phyloP scores from a whole-genome alignment of 1,284 basidiomycete genomes.

The Cryptococcus sp. region DNA sequence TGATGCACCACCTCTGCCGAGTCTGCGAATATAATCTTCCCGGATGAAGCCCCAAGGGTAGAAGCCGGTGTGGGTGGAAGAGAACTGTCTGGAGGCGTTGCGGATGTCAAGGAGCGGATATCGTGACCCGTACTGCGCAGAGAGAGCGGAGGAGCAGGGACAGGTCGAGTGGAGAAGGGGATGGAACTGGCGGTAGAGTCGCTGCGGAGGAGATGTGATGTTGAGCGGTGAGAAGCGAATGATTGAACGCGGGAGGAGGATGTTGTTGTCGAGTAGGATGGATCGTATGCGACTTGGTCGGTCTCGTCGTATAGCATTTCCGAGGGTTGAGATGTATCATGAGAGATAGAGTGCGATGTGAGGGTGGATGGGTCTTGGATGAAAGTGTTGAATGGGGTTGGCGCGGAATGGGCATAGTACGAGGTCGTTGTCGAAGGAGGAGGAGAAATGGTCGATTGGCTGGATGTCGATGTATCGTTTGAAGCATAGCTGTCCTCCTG shows the following conservation, averaged over 20 bases:
- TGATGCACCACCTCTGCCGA: neutral
- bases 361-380: conserved; percentile 6
- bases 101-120: neutral
- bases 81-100: neutral
- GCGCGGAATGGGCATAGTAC: conserved; percentile 8
- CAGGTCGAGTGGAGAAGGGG: conserved; percentile 27
- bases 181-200: conserved; percentile 8
- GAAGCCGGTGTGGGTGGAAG: too few species aligned
- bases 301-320: neutral
- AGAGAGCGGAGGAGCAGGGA: conserved; percentile 28
- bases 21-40: neutral
- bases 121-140: neutral
- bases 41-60: too few species aligned
- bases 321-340: neutral
- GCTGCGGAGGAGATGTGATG: neutral
- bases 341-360: neutral
- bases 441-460: neutral
- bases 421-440: neutral
- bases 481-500: too few species aligned
- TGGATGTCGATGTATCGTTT: too few species aligned
- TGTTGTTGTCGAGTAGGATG: neutral
- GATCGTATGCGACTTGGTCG: neutral
- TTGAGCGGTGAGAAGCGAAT: neutral
- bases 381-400: conserved; percentile 34
- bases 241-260: neutral